Percentiles rank a stretch among this genome's conserved stretches.
These are phyloP conservation scores for Lodderomyces metapsilosis DNA, from an alignment of 1,139 yeast species.

Conservation along the genomic window DNA sequence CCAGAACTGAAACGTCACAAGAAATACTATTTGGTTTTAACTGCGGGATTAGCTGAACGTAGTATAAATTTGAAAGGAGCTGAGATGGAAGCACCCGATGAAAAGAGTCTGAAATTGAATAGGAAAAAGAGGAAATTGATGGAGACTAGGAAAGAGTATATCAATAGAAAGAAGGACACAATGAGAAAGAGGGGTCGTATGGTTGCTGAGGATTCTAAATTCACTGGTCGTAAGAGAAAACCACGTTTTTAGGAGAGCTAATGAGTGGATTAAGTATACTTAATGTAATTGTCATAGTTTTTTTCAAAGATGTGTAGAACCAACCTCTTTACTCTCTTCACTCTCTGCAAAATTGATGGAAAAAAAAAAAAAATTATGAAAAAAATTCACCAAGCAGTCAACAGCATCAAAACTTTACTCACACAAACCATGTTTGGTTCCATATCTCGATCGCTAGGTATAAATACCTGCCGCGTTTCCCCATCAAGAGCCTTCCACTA, in stretches of 20 bases:
- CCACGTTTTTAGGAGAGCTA: conserved; percentile 57
- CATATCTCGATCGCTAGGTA: conserved; percentile 13
- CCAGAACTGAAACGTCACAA: conserved; percentile 91
- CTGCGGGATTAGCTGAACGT: conserved; percentile 78
- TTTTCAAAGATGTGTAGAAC: too few species aligned
- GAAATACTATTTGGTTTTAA: conserved; percentile 84
- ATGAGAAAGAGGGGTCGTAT: conserved; percentile 88
- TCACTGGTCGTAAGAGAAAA: conserved; percentile 90
- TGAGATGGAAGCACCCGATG: conserved; percentile 63
- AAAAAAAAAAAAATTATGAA: conserved; percentile 5
- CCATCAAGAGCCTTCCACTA: conserved; percentile 23
- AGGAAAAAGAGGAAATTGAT: conserved; percentile 53
- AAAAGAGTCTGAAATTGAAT: conserved; percentile 31
- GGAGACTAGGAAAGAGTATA: conserved; percentile 79
- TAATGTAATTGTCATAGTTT: too few species aligned
- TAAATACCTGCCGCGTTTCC: conserved; percentile 10
- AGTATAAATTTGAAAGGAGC: conserved; percentile 76
- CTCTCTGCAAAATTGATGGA: too few species aligned
- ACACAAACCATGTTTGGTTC: conserved; percentile 18
- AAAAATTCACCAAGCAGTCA: background rate
- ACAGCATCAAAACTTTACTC: background rate
- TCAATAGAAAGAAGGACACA: conserved; percentile 87
- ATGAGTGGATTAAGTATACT: too few species aligned
- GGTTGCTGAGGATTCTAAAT: conserved; percentile 88
- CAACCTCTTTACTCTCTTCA: too few species aligned